Conservation (phyloP, 345 rosid species). For the Populus ilicifolia region DNA sequence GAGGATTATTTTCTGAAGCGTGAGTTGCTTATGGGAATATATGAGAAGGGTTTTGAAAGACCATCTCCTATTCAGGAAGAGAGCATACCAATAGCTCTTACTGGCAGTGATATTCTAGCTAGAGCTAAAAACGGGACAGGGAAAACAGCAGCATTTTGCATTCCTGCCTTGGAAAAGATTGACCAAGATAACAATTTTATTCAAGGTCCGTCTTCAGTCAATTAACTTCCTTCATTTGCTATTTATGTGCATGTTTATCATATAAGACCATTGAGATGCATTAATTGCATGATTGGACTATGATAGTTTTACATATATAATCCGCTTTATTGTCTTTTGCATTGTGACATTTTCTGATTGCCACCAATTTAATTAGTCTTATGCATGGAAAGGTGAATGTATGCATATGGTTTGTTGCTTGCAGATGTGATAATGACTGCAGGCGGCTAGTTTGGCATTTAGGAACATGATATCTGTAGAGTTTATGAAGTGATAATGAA, state of each 20-base stretch:
- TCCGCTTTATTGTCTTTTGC: neutral
- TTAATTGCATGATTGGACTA: neutral
- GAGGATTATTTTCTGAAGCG: slow-evolving; percentile 98
- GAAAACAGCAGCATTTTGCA: slow-evolving; percentile 96
- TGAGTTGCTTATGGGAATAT: slow-evolving; percentile 92
- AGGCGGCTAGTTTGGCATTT: neutral
- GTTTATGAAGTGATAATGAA: neutral
- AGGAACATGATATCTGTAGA: neutral
- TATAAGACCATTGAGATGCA: neutral
- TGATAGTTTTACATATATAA: neutral
- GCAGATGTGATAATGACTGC: neutral
- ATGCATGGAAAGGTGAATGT: neutral
- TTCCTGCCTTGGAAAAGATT: slow-evolving; percentile 95
- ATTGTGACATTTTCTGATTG: neutral
- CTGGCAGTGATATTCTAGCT: slow-evolving; percentile 98
- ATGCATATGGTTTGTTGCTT: neutral
- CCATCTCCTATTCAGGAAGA: slow-evolving; percentile 99
- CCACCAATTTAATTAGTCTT: neutral
- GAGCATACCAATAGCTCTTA: slow-evolving; percentile 98
- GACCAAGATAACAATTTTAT: slow-evolving; percentile 90
- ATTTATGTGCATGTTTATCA: neutral
- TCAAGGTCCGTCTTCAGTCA: slow-evolving; percentile 60
- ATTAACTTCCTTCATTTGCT: neutral
- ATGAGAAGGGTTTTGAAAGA: slow-evolving; percentile 97
- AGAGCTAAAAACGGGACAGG: slow-evolving; percentile 99